These are phyloP conservation scores for Rhexocercosporidium sp. DNA, from an alignment of 2,329 filamentous ascomycete genomes.

Conservation along the genomic window DNA sequence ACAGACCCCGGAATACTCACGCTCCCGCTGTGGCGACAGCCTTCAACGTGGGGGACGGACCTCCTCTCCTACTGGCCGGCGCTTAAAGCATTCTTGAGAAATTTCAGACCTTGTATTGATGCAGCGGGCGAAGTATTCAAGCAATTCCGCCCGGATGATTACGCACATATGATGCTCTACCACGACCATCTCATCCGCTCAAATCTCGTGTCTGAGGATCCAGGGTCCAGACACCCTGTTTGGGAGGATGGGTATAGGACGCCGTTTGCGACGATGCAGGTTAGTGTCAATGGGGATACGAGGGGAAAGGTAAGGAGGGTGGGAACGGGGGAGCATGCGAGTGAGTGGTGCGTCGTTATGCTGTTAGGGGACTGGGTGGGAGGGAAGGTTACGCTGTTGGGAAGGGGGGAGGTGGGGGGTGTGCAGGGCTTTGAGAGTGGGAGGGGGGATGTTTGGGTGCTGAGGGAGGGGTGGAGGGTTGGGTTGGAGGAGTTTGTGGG, in stretches of 20 bases:
- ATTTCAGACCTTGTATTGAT: not conserved
- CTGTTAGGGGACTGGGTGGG: not conserved
- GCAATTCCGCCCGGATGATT: not conserved
- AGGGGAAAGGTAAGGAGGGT: too few species aligned
- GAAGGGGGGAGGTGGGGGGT: not conserved
- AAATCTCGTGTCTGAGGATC: not conserved
- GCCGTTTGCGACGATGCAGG: not conserved
- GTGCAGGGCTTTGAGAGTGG: not conserved
- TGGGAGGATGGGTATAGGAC: not conserved
- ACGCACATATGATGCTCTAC: not conserved
- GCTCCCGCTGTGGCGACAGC: not conserved
- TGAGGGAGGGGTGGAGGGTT: not conserved
- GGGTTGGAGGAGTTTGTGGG: not conserved
- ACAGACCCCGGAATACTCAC: not conserved
- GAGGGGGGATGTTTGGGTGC: not conserved
- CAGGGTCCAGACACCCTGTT: not conserved
- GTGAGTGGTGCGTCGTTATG: not conserved
- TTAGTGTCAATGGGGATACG: slow-evolving; percentile 1
- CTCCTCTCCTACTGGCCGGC: not conserved
- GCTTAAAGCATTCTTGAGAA: not conserved
- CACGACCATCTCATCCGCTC: too few species aligned
- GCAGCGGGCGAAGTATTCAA: not conserved
- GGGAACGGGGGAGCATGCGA: not conserved
- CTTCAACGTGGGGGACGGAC: not conserved
- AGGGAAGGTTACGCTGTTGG: not conserved